A percentile compares a stretch with the other conserved stretches of the same genome.
phyloP scores from a whole-genome alignment of 75 land plant genomes.

The Ceratopteris richardii region DNA sequence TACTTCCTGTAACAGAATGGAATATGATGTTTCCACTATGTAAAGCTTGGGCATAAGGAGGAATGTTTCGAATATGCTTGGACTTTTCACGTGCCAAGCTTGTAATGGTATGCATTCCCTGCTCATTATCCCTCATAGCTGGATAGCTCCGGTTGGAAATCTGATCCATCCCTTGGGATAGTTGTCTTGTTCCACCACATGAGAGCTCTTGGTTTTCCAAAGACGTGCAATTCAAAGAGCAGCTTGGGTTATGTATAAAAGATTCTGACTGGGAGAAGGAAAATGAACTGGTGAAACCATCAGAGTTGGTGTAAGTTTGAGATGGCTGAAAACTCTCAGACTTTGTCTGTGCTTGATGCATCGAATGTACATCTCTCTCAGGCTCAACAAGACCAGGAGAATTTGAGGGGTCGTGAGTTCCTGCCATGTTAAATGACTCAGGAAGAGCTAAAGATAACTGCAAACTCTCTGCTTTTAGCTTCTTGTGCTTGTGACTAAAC shows the following conservation, averaged over 20 bases:
- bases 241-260: constrained; percentile 97
- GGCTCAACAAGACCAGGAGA: constrained; percentile 54
- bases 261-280: constrained; percentile 72
- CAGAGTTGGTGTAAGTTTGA: constrained; percentile 40
- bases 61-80: constrained; percentile 38
- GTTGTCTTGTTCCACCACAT: constrained; percentile 54
- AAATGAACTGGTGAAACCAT: constrained; percentile 69
- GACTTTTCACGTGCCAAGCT: constrained; percentile 54
- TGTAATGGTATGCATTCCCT: constrained; percentile 40
- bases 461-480: constrained; percentile 30
- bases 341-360: constrained; percentile 18
- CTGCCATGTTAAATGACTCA: not conserved
- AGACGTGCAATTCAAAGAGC: constrained; percentile 72
- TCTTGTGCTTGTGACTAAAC: constrained; percentile 30
- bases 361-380: constrained; percentile 5
- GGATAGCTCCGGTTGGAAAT: constrained; percentile 49
- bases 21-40: too few relatives aligned
- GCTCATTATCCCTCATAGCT: constrained; percentile 34
- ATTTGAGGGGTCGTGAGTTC: constrained; percentile 42
- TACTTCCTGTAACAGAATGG: constrained; percentile 27
- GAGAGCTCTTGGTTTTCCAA: constrained; percentile 61
- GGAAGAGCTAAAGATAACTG: constrained; percentile 1
- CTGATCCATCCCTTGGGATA: constrained; percentile 54
- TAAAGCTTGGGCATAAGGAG: too few relatives aligned
- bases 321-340: constrained; percentile 4